Evolutionary conservation across 192 early-diverging fungal species (phyloP).

Genomic region (Gamsiella multidivaricata): DNA sequence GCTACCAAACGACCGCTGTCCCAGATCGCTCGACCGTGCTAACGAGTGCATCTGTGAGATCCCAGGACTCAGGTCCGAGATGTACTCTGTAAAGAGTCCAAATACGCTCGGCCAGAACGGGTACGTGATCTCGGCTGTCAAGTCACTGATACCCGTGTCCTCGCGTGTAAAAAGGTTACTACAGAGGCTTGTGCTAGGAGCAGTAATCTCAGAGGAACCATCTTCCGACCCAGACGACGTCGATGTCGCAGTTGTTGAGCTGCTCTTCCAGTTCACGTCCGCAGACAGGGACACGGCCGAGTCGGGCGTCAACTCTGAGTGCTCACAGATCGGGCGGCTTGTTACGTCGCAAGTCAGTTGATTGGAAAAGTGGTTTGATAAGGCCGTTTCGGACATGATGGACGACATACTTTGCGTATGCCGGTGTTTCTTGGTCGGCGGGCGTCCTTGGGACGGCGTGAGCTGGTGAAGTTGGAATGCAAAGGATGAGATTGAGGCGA

Average conservation of each 20-base stretch:
- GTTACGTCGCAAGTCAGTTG: not conserved
- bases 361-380: not conserved
- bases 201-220: slow-evolving; percentile 13
- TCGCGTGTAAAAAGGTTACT: slow-evolving; percentile 11
- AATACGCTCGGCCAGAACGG: slow-evolving; percentile 51
- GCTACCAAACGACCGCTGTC: slow-evolving; percentile 37
- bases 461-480: slow-evolving; percentile 23
- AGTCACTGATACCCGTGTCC: slow-evolving; percentile 22
- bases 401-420: slow-evolving; percentile 46
- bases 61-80: slow-evolving; percentile 20
- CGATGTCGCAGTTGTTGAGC: slow-evolving; percentile 7
- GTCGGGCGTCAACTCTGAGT: slow-evolving; percentile 11
- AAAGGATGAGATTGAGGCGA: slow-evolving; percentile 17
- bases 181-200: not conserved
- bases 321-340: slow-evolving; percentile 8
- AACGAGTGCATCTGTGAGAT: slow-evolving; percentile 43
- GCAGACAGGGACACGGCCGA: slow-evolving; percentile 32
- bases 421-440: slow-evolving; percentile 16
- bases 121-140: slow-evolving; percentile 29
- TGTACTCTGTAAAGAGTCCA: slow-evolving; percentile 49
- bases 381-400: slow-evolving; percentile 27
- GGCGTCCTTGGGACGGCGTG: not conserved
- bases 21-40: slow-evolving; percentile 35
- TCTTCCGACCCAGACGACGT: slow-evolving; percentile 11
- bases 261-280: slow-evolving; percentile 31